Base-by-base conservation (phyloP, 23 red algal species). In the Cyanidium caldarium region DNA sequence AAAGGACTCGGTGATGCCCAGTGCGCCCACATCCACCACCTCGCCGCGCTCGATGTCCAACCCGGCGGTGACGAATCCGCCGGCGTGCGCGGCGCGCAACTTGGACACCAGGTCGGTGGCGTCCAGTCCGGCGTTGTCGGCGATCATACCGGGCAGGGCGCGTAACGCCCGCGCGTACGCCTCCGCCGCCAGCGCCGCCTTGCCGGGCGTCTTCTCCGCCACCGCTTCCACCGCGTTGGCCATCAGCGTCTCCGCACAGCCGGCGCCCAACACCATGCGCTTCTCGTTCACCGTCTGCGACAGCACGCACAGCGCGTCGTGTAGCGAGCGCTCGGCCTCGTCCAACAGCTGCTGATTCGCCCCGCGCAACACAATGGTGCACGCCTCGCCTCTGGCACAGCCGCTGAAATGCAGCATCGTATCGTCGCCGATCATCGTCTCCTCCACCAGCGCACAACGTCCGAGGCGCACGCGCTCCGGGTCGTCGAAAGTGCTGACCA, bases 401-500 rank as follows among this genome's bases (percentile, higher is more conserved):
- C 81, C 81, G 2, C 78, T 76, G 67, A 98, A 98, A 21, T 81
- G 92, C 65, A 98, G 80, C 7, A 98, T 79, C 7, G 81, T 67
- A 46, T 98, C 92, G 37, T 98, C 92, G 15, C 92, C 92, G 68
- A 98, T 88, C 85, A 98, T 88, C 2, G 68, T 76, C 66, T 98
- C 82, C 45, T 88, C 80, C 19, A 98, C 73, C 5, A 86, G 37
- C 35, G 80, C 84, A 19, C 84, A 86, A 31, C 67, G 67, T 30
- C 92, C 92, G 34, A 98, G 73, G 68, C 72, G 68, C 31, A 89
- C 84, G 20, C 66, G 45, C 15, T 69, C 76, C 0, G 92, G 92
- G 35, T 82, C 74, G 35, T 98, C 92, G 69, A 98, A 98, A 2
- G 92, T 98, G 57, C 83, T 87, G 35, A 98, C 92, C 65, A 98